Evolutionary conservation across 1,284 basidiomycete genomes (phyloP), one percentile per base, ranked within the genome.

Genomic region (Malassezia furfur): DNA sequence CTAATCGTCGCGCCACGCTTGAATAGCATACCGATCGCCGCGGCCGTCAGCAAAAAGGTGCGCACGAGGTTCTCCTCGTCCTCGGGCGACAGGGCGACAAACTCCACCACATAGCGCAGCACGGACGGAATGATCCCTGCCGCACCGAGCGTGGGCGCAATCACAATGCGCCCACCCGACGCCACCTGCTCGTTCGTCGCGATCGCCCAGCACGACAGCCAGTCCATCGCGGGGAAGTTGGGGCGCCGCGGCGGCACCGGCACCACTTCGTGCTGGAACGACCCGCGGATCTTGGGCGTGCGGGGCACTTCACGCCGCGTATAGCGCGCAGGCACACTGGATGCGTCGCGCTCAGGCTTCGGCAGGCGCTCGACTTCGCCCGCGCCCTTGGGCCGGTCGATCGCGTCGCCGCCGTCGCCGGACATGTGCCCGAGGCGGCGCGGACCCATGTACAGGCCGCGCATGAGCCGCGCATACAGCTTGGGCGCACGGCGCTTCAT

Each of bases 1-100:
- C 85, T 88, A 48, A 96, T 96, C 0, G 91, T 96, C 52, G 90
- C 91, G 21, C 91, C 91, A 52, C 91, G 83, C 75, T 96, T 96
- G 80, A 93, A 96, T 17, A 96, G 79, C 93, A 96, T 96, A 5
- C 91, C 91, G 52, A 96, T 78, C 1, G 91, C 90, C 82, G 68
- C 54, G 44, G 89, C 86, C 3, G 87, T 90, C 51, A 91, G 77
- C 43, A 91, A 73, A 75, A 91, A 91, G 0, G 90, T 94, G 75
- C 85, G 80, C 11, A 91, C 81, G 55, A 85, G 85, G 68, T 86
- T 86, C 70, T 90, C 85, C 1, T 85, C 86, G 71, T 91, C 88
- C 68, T 91, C 88, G 45, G 65, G 64, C 17, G 61, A 64, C 44
- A 67, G 60, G 61, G 84, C 88, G 52, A 90, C 81, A 76, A 93